Evolutionary conservation across 176 grass and related monocot genomes (phyloP).

Genomic region (Musa beccarii): DNA sequence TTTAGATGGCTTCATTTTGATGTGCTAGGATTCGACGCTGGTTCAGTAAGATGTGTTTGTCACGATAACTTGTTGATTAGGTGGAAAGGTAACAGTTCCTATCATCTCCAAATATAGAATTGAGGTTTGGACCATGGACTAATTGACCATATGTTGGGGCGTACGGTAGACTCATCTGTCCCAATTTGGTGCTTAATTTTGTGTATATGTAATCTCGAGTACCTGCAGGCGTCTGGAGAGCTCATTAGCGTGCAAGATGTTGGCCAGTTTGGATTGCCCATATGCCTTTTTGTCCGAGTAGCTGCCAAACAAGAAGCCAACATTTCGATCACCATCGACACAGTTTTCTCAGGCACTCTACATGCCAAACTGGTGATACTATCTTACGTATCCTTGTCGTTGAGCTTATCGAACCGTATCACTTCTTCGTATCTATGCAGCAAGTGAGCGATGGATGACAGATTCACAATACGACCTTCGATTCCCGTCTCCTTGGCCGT

Average conservation of each 20-base stretch:
- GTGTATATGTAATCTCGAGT: neutral
- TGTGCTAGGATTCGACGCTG: too few relatives aligned
- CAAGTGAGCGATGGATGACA: constrained; percentile 51
- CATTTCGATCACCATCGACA: too few relatives aligned
- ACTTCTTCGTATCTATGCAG: constrained; percentile 33
- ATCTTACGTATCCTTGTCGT: constrained; percentile 42
- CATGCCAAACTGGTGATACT: neutral
- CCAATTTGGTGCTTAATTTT: too few relatives aligned
- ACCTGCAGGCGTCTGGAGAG: constrained; percentile 69
- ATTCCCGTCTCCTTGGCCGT: constrained; percentile 56
- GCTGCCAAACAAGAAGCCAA: constrained; percentile 32
- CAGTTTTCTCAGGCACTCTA: neutral
- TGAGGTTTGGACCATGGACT: too few relatives aligned
- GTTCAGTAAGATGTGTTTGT: too few relatives aligned
- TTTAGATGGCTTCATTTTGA: too few relatives aligned
- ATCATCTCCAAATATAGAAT: too few relatives aligned
- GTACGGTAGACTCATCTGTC: too few relatives aligned
- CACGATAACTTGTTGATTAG: too few relatives aligned
- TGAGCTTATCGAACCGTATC: constrained; percentile 53
- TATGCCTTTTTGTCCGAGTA: constrained; percentile 84
- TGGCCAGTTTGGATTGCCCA: constrained; percentile 91
- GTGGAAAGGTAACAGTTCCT: too few relatives aligned
- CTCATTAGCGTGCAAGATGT: constrained; percentile 61
- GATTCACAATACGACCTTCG: constrained; percentile 68
- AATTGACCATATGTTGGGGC: too few relatives aligned